Evolutionary conservation across 2,329 filamentous ascomycete genomes (phyloP), one percentile per base, ranked within the genome.

Genomic region (Cercospora beticola): DNA sequence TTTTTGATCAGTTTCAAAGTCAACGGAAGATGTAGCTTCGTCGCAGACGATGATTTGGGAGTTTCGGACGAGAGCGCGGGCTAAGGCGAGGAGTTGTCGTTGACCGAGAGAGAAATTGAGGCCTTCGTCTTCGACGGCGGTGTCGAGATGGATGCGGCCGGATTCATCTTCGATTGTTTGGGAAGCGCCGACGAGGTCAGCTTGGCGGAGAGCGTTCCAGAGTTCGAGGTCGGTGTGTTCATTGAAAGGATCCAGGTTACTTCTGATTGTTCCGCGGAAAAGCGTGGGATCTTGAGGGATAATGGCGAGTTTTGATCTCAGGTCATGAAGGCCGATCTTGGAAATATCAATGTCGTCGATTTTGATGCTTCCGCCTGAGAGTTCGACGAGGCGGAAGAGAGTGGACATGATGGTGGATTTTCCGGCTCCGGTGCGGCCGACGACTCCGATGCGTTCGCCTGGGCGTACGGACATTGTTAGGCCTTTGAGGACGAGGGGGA

Each of bases 1-100:
- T 86, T 95, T 96, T 80, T 93, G 90, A 78, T 99, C 95, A 3
- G 94, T 98, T 78, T 97, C 94, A 84, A 97, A 95, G 79, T 98
- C 94, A 7, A 98, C 94, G 0, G 88, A 92, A 1, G 90, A 93
- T 0, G 95, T 99, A 0, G 95, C 95, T 81, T 99, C 95, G 82
- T 99, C 95, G 80, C 94, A 97, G 61, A 99, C 90, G 74, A 98
- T 97, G 81, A 98, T 97, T 74, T 91, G 92, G 0, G 90, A 91
- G 54, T 90, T 89, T 43, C 94, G 89, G 4, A 98, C 94, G 2
- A 99, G 87, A 0, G 95, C 95, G 0, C 95, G 89, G 0, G 94
- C 94, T 0, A 99, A 86, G 0, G 95, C 95, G 91, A 98, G 97
- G 60, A 98, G 87, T 80, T 98, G 95, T 3, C 95, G 89, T 82